Conservation (phyloP, 2,329 filamentous ascomycete genomes). For the Calonectria crousiana region DNA sequence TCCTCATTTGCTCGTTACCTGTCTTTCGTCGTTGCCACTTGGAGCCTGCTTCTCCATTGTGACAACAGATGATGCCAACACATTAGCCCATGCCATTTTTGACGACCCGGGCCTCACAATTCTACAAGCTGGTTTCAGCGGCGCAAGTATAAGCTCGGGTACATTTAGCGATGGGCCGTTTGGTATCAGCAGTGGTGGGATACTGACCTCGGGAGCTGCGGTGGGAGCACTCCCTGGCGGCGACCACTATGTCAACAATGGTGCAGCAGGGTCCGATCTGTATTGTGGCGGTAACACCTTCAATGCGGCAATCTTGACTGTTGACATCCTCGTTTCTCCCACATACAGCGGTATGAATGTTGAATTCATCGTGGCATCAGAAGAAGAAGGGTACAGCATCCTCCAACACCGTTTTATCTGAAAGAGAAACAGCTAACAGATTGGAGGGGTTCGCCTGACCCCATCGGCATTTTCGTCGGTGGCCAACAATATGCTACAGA, state of each 20-base stretch:
- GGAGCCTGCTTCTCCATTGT: slow-evolving; percentile 6
- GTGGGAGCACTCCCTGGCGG: slow-evolving; percentile 14
- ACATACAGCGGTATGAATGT: slow-evolving; percentile 13
- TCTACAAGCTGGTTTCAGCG: not conserved
- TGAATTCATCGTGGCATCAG: slow-evolving; percentile 29
- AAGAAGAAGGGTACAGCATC: slow-evolving; percentile 26
- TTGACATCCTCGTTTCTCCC: not conserved
- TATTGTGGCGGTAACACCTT: slow-evolving; percentile 12
- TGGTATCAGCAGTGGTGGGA: slow-evolving; percentile 22
- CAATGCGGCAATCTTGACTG: slow-evolving; percentile 22
- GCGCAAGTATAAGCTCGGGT: slow-evolving; percentile 6
- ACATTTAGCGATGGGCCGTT: slow-evolving; percentile 26
- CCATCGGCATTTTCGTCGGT: slow-evolving; percentile 11
- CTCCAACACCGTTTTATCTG: not conserved
- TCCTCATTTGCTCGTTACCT: not conserved
- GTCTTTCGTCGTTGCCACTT: not conserved
- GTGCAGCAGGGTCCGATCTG: slow-evolving; percentile 1
- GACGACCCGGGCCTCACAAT: slow-evolving; percentile 12
- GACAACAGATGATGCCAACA: not conserved
- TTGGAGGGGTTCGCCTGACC: slow-evolving; percentile 8
- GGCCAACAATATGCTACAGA: not conserved
- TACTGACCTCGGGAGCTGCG: slow-evolving; percentile 27
- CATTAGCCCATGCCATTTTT: slow-evolving; percentile 24
- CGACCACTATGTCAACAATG: slow-evolving; percentile 23
- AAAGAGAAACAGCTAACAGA: not conserved